Conservation (phyloP, 78 protist genomes). For the Salpingoeca rosetta region DNA sequence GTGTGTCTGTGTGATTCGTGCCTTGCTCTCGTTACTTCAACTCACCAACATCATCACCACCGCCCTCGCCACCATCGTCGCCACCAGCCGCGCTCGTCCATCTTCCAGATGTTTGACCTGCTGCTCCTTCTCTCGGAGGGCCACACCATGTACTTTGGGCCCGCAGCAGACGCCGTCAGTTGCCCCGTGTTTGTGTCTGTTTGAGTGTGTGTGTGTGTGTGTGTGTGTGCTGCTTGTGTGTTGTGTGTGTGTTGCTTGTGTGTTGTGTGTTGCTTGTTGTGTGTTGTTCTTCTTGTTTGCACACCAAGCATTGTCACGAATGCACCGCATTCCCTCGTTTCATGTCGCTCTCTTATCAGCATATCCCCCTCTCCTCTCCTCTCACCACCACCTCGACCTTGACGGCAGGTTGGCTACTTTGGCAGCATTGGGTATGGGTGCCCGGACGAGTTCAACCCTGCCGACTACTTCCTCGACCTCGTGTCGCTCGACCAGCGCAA, state of each 20-base stretch:
- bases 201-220: no score
- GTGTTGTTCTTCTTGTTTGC: no score
- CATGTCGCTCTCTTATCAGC: no score
- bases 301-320: no score
- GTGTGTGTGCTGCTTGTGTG: no score
- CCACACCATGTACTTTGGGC: slow-evolving; percentile 36
- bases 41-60: background rate
- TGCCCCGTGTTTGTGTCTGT: no score
- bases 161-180: background rate
- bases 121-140: slow-evolving; percentile 64
- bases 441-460: background rate
- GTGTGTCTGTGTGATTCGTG: background rate
- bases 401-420: background rate
- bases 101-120: slow-evolving; percentile 47
- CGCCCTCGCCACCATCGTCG: slow-evolving; percentile 12
- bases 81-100: slow-evolving; percentile 71
- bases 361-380: no score
- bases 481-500: background rate
- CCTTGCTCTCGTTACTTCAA: slow-evolving; percentile 3
- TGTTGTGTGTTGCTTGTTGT: no score
- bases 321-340: no score
- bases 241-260: no score
- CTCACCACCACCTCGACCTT: no score
- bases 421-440: background rate
- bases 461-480: slow-evolving; percentile 11